These are phyloP conservation scores for Metschnikowia rubicola DNA, from an alignment of 805 yeast species.

Conservation along the genomic window DNA sequence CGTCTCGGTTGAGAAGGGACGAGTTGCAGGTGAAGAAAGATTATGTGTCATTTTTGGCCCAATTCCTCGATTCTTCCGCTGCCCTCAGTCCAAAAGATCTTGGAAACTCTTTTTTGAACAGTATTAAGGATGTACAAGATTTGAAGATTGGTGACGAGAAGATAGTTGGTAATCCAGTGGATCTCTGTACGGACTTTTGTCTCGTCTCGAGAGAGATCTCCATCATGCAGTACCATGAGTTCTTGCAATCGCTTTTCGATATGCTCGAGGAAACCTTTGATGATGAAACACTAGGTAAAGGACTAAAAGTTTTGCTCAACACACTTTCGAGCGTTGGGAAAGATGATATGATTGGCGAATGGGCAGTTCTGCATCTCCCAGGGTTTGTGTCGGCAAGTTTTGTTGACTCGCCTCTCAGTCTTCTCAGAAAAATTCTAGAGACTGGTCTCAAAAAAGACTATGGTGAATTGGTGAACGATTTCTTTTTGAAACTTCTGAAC, in stretches of 20 bases:
- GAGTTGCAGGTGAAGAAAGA: slow-evolving; percentile 1
- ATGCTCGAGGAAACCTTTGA: slow-evolving; percentile 10
- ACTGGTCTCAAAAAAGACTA: slow-evolving; percentile 1
- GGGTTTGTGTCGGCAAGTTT: slow-evolving; percentile 26
- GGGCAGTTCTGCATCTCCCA: slow-evolving; percentile 17
- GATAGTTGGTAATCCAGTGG: slow-evolving; percentile 1
- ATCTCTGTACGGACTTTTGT: slow-evolving; percentile 5
- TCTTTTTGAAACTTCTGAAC: slow-evolving; percentile 27
- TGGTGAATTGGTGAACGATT: slow-evolving; percentile 25
- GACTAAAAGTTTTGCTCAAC: slow-evolving; percentile 1
- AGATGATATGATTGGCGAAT: slow-evolving; percentile 3
- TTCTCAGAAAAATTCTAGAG: slow-evolving; percentile 11
- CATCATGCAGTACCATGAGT: not conserved
- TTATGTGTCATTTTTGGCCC: slow-evolving; percentile 2
- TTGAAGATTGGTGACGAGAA: not conserved
- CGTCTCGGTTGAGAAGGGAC: not conserved
- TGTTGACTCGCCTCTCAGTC: slow-evolving; percentile 22
- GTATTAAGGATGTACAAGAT: slow-evolving; percentile 2
- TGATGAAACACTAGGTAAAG: not conserved
- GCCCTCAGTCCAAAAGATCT: not conserved
- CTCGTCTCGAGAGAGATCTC: not conserved
- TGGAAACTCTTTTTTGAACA: not conserved
- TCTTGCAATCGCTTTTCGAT: slow-evolving; percentile 4
- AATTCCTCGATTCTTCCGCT: not conserved
- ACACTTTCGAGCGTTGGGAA: not conserved